Conservation (phyloP, 306 rosid genomes). For the Citrullus mucosospermus region DNA sequence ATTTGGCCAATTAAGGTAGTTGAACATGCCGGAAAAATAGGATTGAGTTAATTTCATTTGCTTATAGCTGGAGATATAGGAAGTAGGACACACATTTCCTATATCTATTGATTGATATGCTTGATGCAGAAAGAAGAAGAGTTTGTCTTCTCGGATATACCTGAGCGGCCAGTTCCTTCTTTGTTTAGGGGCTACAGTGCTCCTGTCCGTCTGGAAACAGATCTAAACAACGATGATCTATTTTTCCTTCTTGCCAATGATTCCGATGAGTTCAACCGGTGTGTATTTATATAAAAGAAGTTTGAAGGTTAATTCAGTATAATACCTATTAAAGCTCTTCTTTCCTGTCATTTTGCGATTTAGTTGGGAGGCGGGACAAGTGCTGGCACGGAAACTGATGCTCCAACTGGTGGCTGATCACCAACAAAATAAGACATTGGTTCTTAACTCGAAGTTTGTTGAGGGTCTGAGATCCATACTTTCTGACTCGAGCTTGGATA, state of each 20-base stretch:
- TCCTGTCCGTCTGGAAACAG: constrained; percentile 85
- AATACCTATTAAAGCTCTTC: neutral
- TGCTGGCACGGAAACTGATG: constrained; percentile 78
- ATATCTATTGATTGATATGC: neutral
- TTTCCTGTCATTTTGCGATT: neutral
- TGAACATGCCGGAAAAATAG: neutral
- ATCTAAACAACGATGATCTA: constrained; percentile 60
- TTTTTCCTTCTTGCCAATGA: constrained; percentile 90
- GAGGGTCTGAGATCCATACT: constrained; percentile 61
- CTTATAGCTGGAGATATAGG: neutral
- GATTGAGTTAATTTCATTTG: neutral
- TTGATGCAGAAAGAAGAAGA: constrained; percentile 76
- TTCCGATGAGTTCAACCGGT: constrained; percentile 94
- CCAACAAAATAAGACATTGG: constrained; percentile 71
- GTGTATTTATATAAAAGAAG: constrained; percentile 16
- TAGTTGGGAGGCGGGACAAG: constrained; percentile 99
- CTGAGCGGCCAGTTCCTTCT: constrained; percentile 88
- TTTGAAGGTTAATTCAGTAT: neutral
- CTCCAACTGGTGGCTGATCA: constrained; percentile 68
- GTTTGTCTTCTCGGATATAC: constrained; percentile 59
- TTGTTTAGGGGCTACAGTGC: constrained; percentile 84
- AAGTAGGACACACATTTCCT: neutral
- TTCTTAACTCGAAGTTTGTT: constrained; percentile 58
- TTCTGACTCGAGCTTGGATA: constrained; percentile 64
- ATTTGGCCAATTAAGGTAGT: neutral